Evolutionary conservation across 2,329 filamentous ascomycete genomes (phyloP), one percentile per base, ranked within the genome.

Genomic region (Pezicula carpinea): DNA sequence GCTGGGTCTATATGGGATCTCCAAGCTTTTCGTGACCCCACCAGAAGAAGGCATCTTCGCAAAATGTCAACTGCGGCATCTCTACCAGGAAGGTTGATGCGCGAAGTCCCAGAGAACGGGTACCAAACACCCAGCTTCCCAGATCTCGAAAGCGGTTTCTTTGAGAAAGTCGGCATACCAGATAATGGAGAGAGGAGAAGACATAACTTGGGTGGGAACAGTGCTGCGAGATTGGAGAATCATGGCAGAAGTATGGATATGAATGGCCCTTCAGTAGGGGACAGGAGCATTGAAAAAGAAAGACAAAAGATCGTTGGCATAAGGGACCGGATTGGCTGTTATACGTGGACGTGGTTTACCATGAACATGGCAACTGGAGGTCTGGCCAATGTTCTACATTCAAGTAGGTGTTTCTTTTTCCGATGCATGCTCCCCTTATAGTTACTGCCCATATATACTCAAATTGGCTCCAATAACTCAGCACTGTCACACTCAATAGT

Each of bases 331-430:
- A 73, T 79, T 49, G 70, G 68, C 34, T 79, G 73, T 50, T 72
- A 73, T 52, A 71, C 70, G 56, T 92, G 87, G 87, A 89, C 86
- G 0, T 92, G 83, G 75, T 92, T 90, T 59, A 88, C 86, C 18
- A 56, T 64, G 50, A 58, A 46, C 19, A 55, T 77, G 74, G 76
- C 76, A 2, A 79, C 76, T 0, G 77, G 76, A 21, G 75, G 76
- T n/a, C 65, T 80, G 48, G 71, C 75, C 39, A 80, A 77, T 49
- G 72, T 77, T n/a, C 62, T 80, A 38, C 66, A 73, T 56, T 68
- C 70, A 3, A 65, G 83, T 85, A 69, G n/a, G 38, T 4, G 26
- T 11, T 29, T 11, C 5, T 29, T 29, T 8, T 3, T 10, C 7
- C 26, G 13, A 10, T n/a, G 6, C 26, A 11, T 11, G 10, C 26